phyloP scores from a whole-genome alignment of 2,329 filamentous ascomycete genomes.

The Cercospora janseana region DNA sequence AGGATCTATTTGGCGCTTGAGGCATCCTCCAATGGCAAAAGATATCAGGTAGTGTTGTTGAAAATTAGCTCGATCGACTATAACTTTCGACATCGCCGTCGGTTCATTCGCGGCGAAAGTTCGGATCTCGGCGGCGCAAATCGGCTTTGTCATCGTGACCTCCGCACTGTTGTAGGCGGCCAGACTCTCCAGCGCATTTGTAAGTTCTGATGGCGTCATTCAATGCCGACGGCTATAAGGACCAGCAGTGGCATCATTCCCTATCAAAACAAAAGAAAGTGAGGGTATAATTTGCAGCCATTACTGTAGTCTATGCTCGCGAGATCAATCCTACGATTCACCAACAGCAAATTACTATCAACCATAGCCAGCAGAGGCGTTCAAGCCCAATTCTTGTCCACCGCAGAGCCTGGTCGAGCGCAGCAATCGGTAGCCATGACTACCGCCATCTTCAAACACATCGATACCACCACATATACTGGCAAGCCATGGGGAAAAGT shows the following conservation, averaged over 20 bases:
- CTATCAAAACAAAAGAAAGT: too few species aligned
- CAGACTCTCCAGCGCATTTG: slow-evolving; percentile 1
- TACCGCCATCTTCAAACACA: slow-evolving; percentile 59
- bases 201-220: slow-evolving; percentile 1
- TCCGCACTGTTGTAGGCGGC: too few species aligned
- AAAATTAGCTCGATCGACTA: neutral
- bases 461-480: slow-evolving; percentile 52
- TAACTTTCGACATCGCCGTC: neutral
- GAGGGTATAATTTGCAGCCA: too few species aligned
- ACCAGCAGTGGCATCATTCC: too few species aligned
- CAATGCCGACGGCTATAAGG: neutral
- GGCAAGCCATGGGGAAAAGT: slow-evolving; percentile 64
- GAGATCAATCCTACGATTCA: neutral
- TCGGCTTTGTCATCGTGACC: neutral
- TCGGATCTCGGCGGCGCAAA: neutral
- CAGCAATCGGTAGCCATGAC: slow-evolving; percentile 49
- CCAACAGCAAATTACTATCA: neutral
- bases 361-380: neutral
- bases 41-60: slow-evolving; percentile 2
- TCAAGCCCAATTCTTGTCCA: too few species aligned
- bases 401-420: neutral
- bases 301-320: neutral
- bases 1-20: slow-evolving; percentile 35
- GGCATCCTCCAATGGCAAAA: slow-evolving; percentile 34
- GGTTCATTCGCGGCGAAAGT: neutral